Base-by-base conservation (phyloP, 2,329 filamentous ascomycete species). In the Cordyceps cateniannulata region DNA sequence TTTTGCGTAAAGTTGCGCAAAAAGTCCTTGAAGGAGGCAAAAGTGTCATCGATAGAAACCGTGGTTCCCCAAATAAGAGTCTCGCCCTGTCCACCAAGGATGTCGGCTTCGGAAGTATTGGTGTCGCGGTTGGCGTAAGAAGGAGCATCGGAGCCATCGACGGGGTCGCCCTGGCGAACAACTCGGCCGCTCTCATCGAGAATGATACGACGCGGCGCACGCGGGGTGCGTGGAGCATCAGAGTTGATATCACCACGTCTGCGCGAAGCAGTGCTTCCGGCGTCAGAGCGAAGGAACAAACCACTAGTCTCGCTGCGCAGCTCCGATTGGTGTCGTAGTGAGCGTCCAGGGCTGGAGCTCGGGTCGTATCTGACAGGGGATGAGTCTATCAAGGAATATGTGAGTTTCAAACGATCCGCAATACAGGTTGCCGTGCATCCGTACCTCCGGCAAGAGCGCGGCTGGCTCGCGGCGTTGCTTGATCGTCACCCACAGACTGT, bases 51-150 rank as follows among this genome's bases (percentile, higher is more conserved):
- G 58, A 99, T 89, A 5, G 93, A 96, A 54, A 99, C 90, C 44
- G 96, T 98, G 48, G 95, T 99, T 73, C 95, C 95, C 95, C 95
- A 99, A 65, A 99, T 93, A 62, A 96, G 85, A 66, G 89, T 86
- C 60, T 88, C 88, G 44, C 90, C 90, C 62, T 85, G 85, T 2
- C 93, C 95, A 44, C 92, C 93, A 45, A 97, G 84, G 1, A 82
- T 85, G 70, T 97, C 90, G 1, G 95, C 95, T 72, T 99, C 95
- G 2, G 93, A 97, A 7, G 93, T 97, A 64, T 88, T 89, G 1
- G 91, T 91, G 66, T 96, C 82, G 66, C 82, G 74, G 70, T 85
- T 85, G 40, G 79, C 78, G 66, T 85, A 87, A 0, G 85, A 84
- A 24, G 81, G 78, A 0, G 83, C 81, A 66, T 87, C 85, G 0